Percentiles rank a stretch among this genome's conserved stretches.
Evolutionary conservation across 305 asterid genomes (phyloP).

Genomic region (Fraxinus platypoda): DNA sequence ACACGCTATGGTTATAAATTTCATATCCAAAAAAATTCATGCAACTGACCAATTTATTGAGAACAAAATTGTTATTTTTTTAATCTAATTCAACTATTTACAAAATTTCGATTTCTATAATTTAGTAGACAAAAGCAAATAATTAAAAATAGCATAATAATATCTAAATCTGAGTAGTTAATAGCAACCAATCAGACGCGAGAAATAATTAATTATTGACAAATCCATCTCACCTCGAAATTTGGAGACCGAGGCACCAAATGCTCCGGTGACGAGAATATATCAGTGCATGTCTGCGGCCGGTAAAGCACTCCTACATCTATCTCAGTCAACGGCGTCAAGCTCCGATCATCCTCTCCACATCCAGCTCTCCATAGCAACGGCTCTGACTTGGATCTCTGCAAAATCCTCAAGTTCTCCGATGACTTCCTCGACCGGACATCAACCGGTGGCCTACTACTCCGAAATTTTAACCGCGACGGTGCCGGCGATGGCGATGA

Average conservation of each 20-base stretch:
- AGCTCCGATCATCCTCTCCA: conserved; percentile 11
- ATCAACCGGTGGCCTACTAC: conserved; percentile 16
- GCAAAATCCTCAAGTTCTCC: conserved; percentile 23
- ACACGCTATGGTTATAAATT: not conserved
- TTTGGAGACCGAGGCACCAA: conserved; percentile 26
- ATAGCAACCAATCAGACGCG: not conserved
- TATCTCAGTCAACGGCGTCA: conserved; percentile 9
- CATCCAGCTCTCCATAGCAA: conserved; percentile 24
- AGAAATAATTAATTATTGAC: not conserved
- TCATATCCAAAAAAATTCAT: not conserved
- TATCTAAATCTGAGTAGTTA: not conserved
- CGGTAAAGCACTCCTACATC: conserved; percentile 45
- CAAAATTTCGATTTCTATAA: not conserved
- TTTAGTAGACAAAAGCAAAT: not conserved
- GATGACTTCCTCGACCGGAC: conserved; percentile 22
- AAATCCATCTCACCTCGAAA: conserved; percentile 34
- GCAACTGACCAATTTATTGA: not conserved
- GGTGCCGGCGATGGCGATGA: conserved; percentile 23
- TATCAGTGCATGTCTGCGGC: conserved; percentile 53
- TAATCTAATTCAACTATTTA: not conserved
- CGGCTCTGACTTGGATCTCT: conserved; percentile 60
- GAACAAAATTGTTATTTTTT: not conserved
- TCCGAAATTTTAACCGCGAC: conserved; percentile 17
- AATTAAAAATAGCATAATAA: not conserved
- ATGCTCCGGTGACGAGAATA: conserved; percentile 43